A percentile compares a stretch with the other conserved stretches of the same genome.
These are phyloP conservation scores for Vaccinium macrocarpon DNA, from an alignment of 148 eudicot species.

Conservation along the genomic window DNA sequence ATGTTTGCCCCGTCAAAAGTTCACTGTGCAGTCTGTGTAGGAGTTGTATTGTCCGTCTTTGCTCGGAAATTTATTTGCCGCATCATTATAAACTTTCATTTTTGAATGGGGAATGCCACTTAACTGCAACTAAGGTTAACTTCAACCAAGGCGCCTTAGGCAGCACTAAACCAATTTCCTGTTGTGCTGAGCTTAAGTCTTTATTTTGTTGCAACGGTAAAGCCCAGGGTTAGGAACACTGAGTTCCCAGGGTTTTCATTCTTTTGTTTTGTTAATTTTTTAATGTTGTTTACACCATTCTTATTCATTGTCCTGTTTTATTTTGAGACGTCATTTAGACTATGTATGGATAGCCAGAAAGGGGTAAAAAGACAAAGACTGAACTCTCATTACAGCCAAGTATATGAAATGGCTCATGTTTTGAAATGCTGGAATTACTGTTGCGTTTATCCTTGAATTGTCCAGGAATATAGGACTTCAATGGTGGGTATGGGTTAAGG, in stretches of 20 bases:
- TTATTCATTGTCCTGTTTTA: neutral
- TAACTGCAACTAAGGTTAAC: neutral
- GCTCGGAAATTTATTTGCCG: neutral
- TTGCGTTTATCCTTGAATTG: neutral
- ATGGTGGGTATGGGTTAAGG: neutral
- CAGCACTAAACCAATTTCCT: neutral
- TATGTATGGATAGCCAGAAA: neutral
- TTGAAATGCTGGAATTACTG: neutral
- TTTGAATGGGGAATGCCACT: neutral
- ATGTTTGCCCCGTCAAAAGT: neutral
- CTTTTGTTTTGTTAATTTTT: neutral
- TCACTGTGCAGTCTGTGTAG: neutral
- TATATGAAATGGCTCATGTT: neutral
- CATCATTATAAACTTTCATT: neutral
- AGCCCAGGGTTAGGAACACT: neutral
- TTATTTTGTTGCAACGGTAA: neutral
- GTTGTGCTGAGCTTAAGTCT: neutral
- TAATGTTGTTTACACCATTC: neutral
- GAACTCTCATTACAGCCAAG: neutral
- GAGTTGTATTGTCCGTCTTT: neutral
- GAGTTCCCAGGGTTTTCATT: neutral
- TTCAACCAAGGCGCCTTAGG: neutral
- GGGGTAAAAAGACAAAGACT: neutral
- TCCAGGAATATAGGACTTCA: neutral
- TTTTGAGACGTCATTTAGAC: neutral